Conservation (phyloP, 176 grass and related monocot species). For the Aegilops longissima region DNA sequence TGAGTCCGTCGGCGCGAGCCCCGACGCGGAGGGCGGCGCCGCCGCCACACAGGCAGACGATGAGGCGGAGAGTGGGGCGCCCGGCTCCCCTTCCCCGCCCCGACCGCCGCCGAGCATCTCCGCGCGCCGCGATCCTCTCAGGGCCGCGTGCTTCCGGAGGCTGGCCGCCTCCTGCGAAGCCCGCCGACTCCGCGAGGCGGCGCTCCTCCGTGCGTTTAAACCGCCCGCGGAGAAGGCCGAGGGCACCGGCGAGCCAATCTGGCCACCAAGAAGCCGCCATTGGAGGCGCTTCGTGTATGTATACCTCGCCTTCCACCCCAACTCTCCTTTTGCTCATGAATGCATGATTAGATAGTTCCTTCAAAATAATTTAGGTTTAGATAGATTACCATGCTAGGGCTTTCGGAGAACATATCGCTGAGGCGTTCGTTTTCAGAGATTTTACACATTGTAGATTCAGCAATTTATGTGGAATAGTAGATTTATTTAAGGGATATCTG, state of each 20-base stretch:
- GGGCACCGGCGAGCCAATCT: neutral
- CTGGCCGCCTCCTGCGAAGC: neutral
- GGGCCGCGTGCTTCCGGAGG: constrained; percentile 21
- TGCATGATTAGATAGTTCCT: no score
- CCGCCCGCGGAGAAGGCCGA: neutral
- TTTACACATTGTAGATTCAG: no score
- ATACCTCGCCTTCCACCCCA: neutral
- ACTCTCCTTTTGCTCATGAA: neutral
- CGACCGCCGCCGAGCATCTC: neutral
- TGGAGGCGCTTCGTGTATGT: constrained; percentile 23
- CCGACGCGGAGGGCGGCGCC: no score
- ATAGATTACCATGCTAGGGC: no score
- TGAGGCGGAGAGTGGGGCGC: neutral
- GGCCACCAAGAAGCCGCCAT: neutral
- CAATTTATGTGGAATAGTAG: neutral
- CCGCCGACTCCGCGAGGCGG: neutral
- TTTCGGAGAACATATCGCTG: no score
- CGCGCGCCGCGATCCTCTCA: constrained; percentile 2
- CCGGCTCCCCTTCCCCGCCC: neutral
- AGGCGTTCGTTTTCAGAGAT: no score
- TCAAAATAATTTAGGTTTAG: no score
- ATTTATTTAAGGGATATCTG: neutral
- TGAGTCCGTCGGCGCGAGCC: no score
- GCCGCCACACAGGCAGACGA: neutral
- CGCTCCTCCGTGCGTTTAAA: neutral